Conservation (phyloP, 2,329 filamentous ascomycete species). For the Trichoderma citrinoviride region DNA sequence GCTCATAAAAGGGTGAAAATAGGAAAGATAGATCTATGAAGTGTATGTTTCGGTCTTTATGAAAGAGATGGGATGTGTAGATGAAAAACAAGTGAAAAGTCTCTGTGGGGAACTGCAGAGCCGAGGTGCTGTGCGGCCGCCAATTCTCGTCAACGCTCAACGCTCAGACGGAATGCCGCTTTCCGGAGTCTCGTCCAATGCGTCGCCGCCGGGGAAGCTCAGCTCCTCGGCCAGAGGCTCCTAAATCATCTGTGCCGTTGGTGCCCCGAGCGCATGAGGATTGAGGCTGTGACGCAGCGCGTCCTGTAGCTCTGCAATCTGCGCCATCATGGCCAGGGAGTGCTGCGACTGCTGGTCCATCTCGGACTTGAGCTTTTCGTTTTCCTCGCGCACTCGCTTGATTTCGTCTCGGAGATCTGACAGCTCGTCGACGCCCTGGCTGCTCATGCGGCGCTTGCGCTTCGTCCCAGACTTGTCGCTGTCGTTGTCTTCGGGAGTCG, state of each 20-base stretch:
- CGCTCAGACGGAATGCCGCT: background rate
- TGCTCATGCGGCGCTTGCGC: constrained; percentile 45
- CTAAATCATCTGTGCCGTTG: constrained; percentile 44
- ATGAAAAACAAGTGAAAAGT: background rate
- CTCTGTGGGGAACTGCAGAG: constrained; percentile 7
- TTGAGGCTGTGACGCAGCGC: constrained; percentile 39
- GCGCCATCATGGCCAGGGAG: constrained; percentile 47
- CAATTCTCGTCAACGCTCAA: background rate
- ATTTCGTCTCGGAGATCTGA: constrained; percentile 61
- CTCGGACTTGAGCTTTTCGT: constrained; percentile 55
- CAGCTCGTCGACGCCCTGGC: constrained; percentile 44
- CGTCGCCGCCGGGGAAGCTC: background rate
- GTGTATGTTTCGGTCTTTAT: constrained; percentile 7
- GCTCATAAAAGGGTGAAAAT: background rate
- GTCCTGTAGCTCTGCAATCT: constrained; percentile 47
- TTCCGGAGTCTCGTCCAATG: background rate
- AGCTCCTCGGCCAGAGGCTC: constrained; percentile 15
- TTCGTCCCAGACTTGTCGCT: constrained; percentile 47
- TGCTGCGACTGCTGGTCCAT: constrained; percentile 49
- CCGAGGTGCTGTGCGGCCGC: background rate
- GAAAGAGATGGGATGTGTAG: background rate
- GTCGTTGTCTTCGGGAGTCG: constrained; percentile 47
- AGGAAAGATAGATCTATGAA: constrained; percentile 11
- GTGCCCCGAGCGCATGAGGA: constrained; percentile 35
- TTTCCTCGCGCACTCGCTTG: constrained; percentile 64